A percentile compares a stretch with the other conserved stretches of the same genome.
Evolutionary conservation across 1,284 basidiomycete genomes (phyloP).

Genomic region (Fomitopsis pinicola): DNA sequence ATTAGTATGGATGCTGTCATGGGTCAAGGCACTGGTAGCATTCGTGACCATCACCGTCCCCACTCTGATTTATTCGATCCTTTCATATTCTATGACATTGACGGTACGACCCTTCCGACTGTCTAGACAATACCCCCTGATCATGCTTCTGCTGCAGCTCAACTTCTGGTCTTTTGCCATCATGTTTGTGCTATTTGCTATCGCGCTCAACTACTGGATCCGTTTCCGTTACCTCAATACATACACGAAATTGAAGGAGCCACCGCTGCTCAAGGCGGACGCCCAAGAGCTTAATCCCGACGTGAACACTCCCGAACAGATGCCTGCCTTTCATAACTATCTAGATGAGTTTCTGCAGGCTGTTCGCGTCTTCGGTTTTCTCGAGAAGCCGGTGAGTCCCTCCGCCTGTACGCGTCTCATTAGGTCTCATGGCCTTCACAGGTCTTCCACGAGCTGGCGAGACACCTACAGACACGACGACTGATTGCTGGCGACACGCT

Average conservation of each 20-base stretch:
- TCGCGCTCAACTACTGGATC: conserved; percentile 79
- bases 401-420: background rate
- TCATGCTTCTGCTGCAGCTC: conserved; percentile 43
- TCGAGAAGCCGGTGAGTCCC: conserved; percentile 82
- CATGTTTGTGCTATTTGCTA: conserved; percentile 62
- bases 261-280: conserved; percentile 75
- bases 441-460: conserved; percentile 93
- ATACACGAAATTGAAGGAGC: conserved; percentile 82
- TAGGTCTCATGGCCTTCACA: conserved; percentile 22
- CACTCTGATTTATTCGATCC: conserved; percentile 66
- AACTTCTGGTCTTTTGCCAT: conserved; percentile 87
- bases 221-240: conserved; percentile 78
- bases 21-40: conserved; percentile 64
- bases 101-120: conserved; percentile 45
- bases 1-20: conserved; percentile 77
- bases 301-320: conserved; percentile 72
- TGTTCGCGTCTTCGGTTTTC: conserved; percentile 91
- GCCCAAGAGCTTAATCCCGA: conserved; percentile 83
- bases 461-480: conserved; percentile 88
- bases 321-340: conserved; percentile 86
- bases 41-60: conserved; percentile 82
- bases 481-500: conserved; percentile 90
- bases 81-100: conserved; percentile 87
- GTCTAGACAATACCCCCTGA: background rate
- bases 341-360: conserved; percentile 94